These are phyloP conservation scores for Solanum etuberosum DNA, from an alignment of 257 asterid genomes.

Conservation along the genomic window DNA sequence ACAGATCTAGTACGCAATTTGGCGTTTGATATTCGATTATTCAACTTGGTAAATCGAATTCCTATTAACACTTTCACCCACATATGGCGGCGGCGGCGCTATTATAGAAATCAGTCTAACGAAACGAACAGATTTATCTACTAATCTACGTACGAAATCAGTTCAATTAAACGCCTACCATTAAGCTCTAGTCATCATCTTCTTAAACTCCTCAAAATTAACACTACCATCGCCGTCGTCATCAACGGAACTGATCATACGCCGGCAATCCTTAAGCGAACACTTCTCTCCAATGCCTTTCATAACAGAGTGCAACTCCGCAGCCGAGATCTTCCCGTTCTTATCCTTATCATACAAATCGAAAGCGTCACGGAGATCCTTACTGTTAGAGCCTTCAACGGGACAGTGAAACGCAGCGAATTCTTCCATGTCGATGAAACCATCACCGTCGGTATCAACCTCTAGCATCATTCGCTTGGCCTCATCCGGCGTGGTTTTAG, in stretches of 20 bases:
- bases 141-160: not conserved
- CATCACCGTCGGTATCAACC: constrained; percentile 79
- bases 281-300: constrained; percentile 64
- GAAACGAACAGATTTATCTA: not conserved
- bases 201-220: constrained; percentile 75
- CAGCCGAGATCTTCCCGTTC: constrained; percentile 73
- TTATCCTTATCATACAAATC: constrained; percentile 65
- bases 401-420: constrained; percentile 51
- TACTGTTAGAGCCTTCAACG: constrained; percentile 14
- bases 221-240: constrained; percentile 86
- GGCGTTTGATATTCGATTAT: not conserved
- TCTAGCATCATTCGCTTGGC: constrained; percentile 54
- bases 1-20: not conserved
- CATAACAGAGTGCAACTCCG: constrained; percentile 56
- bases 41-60: not conserved
- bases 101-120: not conserved
- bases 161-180: not conserved
- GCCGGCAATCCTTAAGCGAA: constrained; percentile 56
- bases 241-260: constrained; percentile 69
- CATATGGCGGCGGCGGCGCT: not conserved
- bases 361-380: constrained; percentile 74
- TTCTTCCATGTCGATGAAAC: constrained; percentile 66
- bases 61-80: not conserved
- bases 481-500: constrained; percentile 43
- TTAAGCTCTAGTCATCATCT: constrained; percentile 51